Base-by-base conservation (phyloP, 768 basidiomycete genomes). In the Boletales sp. region DNA sequence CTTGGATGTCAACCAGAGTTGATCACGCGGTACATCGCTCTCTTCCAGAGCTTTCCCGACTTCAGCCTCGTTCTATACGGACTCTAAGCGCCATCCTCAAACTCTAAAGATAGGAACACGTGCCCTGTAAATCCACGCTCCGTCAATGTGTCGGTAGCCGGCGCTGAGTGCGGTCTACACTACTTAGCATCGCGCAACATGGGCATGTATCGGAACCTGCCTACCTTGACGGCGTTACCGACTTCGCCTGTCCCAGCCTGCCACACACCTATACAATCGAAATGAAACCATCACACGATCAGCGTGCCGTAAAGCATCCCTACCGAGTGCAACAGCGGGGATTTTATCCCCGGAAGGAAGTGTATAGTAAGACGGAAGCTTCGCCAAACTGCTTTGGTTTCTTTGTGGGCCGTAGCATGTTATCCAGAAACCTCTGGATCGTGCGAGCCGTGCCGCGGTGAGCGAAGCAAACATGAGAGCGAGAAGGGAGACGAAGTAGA, bases 71-170 rank as follows among this genome's bases (percentile, higher is more conserved):
- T 87, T 88, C 83, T 81, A 47, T n/a, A 21, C 11, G 37, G 19
- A 53, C 12, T 18, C 40, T 59, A 19, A 54, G 38, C 14, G 51
- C 8, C 31, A 32, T 53, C 40, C 34, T 27, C 21, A 9, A 39
- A 21, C 8, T 36, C 11, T 24, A 21, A 43, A 40, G n/a, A 14
- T 9, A 34, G 11, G 34, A 36, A 19, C 7, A 65, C 77, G 8
- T 51, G 83, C 84, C 37, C 74, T 63, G 56, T 88, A 89, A 40
- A 75, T 72, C 84, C 84, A 88, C 36, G 86, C 86, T 15, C 79
- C 85, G 55, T 87, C 86, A 40, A 88, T 84, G 59, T 87, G 86
- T 52, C 79, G 74, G 57, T 88, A 88, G 0, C 86, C 86, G 6
- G 78, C 69, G 21, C 73, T 69, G 47, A 88, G 62, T 2, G 86